Conservation (phyloP, 306 rosid genomes). For the Rosa multiflora region DNA sequence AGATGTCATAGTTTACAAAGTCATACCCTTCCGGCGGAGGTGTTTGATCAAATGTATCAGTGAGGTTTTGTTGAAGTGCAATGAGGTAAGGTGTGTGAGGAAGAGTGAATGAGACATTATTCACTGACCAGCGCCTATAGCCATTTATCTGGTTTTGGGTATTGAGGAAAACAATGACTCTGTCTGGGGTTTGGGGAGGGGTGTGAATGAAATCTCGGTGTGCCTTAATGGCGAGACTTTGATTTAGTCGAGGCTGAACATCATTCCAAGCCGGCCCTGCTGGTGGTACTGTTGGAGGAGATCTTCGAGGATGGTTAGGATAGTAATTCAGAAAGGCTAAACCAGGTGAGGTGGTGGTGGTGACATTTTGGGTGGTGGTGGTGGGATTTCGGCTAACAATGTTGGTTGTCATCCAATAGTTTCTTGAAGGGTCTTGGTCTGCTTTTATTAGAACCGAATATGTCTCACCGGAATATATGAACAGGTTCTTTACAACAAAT, state of each 20-base stretch:
- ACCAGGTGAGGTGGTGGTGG: conserved; percentile 70
- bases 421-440: too few relatives aligned
- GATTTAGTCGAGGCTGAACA: conserved; percentile 33
- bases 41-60: conserved; percentile 42
- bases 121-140: conserved; percentile 50
- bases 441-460: too few relatives aligned
- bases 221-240: conserved; percentile 67
- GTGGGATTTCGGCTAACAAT: conserved; percentile 12
- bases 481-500: too few relatives aligned
- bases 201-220: conserved; percentile 38
- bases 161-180: conserved; percentile 74
- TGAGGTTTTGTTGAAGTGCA: conserved; percentile 52
- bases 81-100: conserved; percentile 81
- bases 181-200: conserved; percentile 65
- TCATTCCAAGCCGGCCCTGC: conserved; percentile 65
- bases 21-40: conserved; percentile 68
- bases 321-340: conserved; percentile 68
- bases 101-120: conserved; percentile 66
- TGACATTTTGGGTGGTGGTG: conserved; percentile 59
- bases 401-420: too few relatives aligned
- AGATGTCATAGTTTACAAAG: conserved; percentile 50
- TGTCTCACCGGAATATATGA: too few relatives aligned
- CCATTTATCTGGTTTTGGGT: conserved; percentile 56
- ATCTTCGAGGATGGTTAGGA: conserved; percentile 68
- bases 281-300: conserved; percentile 55